These are phyloP conservation scores for Capronia americana DNA, from an alignment of 2,329 filamentous ascomycete species.

Conservation along the genomic window DNA sequence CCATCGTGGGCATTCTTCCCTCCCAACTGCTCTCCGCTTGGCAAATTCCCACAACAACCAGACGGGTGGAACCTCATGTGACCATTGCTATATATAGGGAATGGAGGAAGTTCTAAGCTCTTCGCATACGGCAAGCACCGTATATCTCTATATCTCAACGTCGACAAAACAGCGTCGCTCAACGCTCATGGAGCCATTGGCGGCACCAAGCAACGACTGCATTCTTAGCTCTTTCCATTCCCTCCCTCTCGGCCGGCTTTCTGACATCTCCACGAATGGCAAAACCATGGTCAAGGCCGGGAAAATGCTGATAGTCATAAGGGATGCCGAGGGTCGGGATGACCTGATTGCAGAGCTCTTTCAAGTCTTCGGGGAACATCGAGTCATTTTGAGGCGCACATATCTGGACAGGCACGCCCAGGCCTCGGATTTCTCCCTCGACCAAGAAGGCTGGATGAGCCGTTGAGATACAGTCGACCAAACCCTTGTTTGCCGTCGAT, in stretches of 20 bases:
- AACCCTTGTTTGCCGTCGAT: conserved; percentile 41
- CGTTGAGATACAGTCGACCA: conserved; percentile 56
- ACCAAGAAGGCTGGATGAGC: conserved; percentile 56
- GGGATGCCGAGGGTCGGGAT: conserved; percentile 49
- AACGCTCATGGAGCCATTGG: conserved; percentile 11
- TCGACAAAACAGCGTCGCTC: too few relatives aligned
- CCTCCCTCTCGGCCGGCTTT: conserved; percentile 51
- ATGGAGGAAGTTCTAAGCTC: too few relatives aligned
- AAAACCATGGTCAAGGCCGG: conserved; percentile 57
- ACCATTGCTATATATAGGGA: too few relatives aligned
- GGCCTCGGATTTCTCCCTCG: conserved; percentile 54
- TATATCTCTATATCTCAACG: too few relatives aligned
- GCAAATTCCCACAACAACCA: too few relatives aligned
- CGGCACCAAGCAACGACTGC: conserved; percentile 56
- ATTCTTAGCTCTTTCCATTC: conserved; percentile 57
- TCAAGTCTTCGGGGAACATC: conserved; percentile 54
- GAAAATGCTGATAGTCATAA: conserved; percentile 61
- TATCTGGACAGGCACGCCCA: conserved; percentile 58
- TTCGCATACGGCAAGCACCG: too few relatives aligned
- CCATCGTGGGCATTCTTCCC: too few relatives aligned
- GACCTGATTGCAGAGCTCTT: conserved; percentile 50
- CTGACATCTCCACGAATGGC: conserved; percentile 52
- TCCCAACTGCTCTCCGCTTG: too few relatives aligned
- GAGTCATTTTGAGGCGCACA: conserved; percentile 59
- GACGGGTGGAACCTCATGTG: too few relatives aligned